Base-by-base conservation (phyloP, 1,284 basidiomycete genomes). In the Ganoderma resinaceum region DNA sequence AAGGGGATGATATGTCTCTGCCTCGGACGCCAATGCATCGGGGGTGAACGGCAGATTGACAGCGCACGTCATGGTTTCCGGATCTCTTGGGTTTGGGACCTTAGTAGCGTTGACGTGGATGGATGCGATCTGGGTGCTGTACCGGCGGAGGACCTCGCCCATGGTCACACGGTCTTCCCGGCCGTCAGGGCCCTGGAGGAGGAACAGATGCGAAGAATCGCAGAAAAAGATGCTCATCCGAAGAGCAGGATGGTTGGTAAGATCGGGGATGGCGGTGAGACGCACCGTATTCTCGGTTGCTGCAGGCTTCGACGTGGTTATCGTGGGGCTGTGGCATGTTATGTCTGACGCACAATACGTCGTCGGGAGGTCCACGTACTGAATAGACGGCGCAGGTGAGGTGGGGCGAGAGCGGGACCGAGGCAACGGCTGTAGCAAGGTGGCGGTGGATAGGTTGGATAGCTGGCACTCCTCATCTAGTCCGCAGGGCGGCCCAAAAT, bases 91-190 rank as follows among this genome's bases (percentile, higher is more conserved):
- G 42, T 61, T 59, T 5, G 66, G 61, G 33, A 66, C 20, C 5
- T 46, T 40, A 5, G 61, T 61, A 20, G 58, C 61, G 38, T 70
- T 64, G 35, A 70, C 20, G 40, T 52, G 18, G 46, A 70, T 59
- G 26, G 66, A 66, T 14, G 26, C 43, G 63, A 70, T 61, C n/a
- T 20, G 55, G 31, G 43, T 40, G 33, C 52, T 20, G 42, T 67
- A 62, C 18, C 14, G n/a, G 20, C 23, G 58, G 2, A 67, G 63
- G 5, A 67, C 62, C 35, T 62, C 49, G 23, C 42, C 69, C 46
- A 67, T 43, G 6, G 61, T 61, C 12, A 53, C 29, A n/a, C 20
- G 26, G 4, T 12, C 16, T n/a, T 42, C 31, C 12, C 14, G 23
- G 11, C 12, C 52, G 20, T 61, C 57, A 0, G 26, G 26, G n/a